These are phyloP conservation scores for Tanacetum coccineum DNA, from an alignment of 129 eudicot species.

Conservation along the genomic window DNA sequence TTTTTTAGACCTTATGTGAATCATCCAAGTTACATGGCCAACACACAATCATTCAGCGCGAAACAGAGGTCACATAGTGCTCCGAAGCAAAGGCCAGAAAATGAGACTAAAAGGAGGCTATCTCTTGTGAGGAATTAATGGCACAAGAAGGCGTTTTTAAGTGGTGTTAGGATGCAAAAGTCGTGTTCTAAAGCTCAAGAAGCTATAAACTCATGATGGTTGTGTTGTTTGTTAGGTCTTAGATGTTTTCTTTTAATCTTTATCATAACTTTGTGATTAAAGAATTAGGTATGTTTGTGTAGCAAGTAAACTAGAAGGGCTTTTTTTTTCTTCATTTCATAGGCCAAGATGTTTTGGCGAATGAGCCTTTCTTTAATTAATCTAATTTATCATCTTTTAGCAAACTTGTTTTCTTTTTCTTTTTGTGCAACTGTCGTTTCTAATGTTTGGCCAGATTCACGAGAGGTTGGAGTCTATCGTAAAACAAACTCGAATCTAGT, in stretches of 20 bases:
- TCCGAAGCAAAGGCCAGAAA: slow-evolving; percentile 84
- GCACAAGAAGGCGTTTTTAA: slow-evolving; percentile 81
- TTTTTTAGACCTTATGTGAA: slow-evolving; percentile 50
- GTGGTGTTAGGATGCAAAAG: slow-evolving; percentile 87
- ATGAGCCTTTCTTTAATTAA: background rate
- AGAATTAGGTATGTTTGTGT: slow-evolving; percentile 29
- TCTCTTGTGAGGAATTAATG: slow-evolving; percentile 76
- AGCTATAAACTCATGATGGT: slow-evolving; percentile 29
- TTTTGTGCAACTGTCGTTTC: no score
- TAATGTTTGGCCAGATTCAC: background rate
- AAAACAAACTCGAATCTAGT: no score
- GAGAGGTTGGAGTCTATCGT: no score
- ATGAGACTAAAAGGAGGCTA: slow-evolving; percentile 49
- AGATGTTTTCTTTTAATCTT: background rate
- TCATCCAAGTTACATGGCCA: slow-evolving; percentile 77
- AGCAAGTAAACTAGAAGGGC: slow-evolving; percentile 26
- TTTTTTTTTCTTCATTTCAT: background rate
- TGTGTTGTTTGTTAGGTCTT: slow-evolving; percentile 20
- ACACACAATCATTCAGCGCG: slow-evolving; percentile 77
- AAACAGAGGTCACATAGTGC: slow-evolving; percentile 78
- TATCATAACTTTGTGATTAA: slow-evolving; percentile 22
- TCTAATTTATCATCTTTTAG: background rate
- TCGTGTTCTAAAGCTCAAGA: slow-evolving; percentile 65
- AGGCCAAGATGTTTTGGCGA: slow-evolving; percentile 19
- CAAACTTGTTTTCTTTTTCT: no score